Percentiles rank a stretch among this genome's conserved stretches.
phyloP scores from a whole-genome alignment of 2,329 filamentous ascomycete genomes.

The Xylaria sp. region DNA sequence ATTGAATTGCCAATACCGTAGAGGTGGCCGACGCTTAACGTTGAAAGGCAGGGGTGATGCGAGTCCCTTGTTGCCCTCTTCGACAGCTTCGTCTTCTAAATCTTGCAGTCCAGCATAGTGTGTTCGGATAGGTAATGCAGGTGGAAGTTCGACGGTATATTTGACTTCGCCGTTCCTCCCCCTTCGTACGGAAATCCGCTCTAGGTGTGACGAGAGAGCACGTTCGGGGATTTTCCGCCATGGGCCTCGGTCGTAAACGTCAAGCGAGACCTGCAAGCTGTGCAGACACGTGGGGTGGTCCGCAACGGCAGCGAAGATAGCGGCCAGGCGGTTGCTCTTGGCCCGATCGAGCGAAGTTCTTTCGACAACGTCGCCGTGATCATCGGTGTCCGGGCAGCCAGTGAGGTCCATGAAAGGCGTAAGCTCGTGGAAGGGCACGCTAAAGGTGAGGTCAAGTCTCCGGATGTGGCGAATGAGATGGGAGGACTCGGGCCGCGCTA shows the following conservation, averaged over 20 bases:
- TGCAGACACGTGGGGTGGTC: constrained; percentile 43
- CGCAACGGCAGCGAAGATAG: constrained; percentile 33
- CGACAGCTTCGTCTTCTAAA: constrained; percentile 22
- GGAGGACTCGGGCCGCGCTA: constrained; percentile 43
- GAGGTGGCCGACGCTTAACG: constrained; percentile 43
- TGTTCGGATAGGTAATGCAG: constrained; percentile 43
- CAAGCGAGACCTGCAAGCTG: constrained; percentile 46
- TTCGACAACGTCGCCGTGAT: constrained; percentile 4
- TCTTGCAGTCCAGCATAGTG: constrained; percentile 41
- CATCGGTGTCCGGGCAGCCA: constrained; percentile 31
- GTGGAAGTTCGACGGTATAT: constrained; percentile 47
- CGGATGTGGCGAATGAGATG: constrained; percentile 42
- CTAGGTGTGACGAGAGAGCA: constrained; percentile 38
- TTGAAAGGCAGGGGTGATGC: constrained; percentile 35
- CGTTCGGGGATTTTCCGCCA: constrained; percentile 49
- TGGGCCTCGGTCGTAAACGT: constrained; percentile 47
- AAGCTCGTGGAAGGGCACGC: constrained; percentile 44
- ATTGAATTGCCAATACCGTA: constrained; percentile 50
- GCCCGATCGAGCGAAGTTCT: not conserved
- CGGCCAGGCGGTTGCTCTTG: constrained; percentile 29
- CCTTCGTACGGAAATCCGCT: constrained; percentile 38
- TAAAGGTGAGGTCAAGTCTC: constrained; percentile 47
- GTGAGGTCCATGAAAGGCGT: constrained; percentile 40
- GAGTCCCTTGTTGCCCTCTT: not conserved
- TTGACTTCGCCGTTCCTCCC: constrained; percentile 28